These are phyloP conservation scores for Exophiala sp. DNA, from an alignment of 2,329 filamentous ascomycete species.

Conservation along the genomic window DNA sequence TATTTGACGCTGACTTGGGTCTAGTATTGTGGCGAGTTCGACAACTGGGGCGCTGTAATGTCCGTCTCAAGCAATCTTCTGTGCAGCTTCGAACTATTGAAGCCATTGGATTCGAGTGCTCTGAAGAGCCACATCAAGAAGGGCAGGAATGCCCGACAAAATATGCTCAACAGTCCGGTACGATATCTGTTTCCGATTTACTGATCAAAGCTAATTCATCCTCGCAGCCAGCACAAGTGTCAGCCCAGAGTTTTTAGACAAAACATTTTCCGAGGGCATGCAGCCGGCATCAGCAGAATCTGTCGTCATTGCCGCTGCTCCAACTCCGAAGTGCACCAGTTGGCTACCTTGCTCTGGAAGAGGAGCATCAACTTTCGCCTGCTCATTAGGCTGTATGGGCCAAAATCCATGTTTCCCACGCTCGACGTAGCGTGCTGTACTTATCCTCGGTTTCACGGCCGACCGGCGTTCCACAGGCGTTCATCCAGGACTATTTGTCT, in stretches of 20 bases:
- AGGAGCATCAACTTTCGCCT: no score
- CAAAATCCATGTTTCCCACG: no score
- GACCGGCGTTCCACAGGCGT: background rate
- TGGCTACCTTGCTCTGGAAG: no score
- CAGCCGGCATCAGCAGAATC: background rate
- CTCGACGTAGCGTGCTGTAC: no score
- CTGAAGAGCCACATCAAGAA: slow-evolving; percentile 99
- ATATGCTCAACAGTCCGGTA: slow-evolving; percentile 94
- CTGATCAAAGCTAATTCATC: slow-evolving; percentile 5
- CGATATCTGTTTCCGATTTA: slow-evolving; percentile 40
- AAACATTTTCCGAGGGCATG: background rate
- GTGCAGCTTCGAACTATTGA: slow-evolving; percentile 95
- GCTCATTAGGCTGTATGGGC: no score
- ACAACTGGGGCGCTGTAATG: slow-evolving; percentile 99
- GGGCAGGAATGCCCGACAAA: slow-evolving; percentile 88
- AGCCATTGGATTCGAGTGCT: slow-evolving; percentile 91
- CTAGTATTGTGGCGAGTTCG: slow-evolving; percentile 96
- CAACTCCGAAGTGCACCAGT: no score
- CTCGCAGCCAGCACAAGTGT: slow-evolving; percentile 41
- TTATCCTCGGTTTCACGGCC: background rate
- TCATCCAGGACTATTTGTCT: background rate
- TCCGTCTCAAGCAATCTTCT: slow-evolving; percentile 89
- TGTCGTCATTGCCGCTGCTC: background rate
- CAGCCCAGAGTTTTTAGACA: slow-evolving; percentile 43
- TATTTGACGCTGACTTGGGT: background rate